Evolutionary conservation across 73 alveolate species (phyloP), one percentile per base, ranked within the genome.

Genomic region (Paramecium tetraurelia): DNA sequence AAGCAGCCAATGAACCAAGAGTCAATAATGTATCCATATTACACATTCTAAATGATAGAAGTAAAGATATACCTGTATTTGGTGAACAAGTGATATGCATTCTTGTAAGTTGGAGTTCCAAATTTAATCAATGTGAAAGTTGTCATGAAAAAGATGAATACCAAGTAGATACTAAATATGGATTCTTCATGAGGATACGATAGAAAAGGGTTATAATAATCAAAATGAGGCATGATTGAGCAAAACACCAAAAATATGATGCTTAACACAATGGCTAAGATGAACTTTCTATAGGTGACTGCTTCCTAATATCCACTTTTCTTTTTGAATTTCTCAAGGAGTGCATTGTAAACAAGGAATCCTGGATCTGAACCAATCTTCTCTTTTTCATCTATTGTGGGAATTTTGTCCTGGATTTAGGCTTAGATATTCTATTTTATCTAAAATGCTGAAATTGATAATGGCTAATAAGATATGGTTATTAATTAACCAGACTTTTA

Each of bases 1-100:
- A 58, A 4, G 94, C 94, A 46, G 94, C 68, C n/a, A 89, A 40
- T 14, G 94, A 38, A 22, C 94, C 94, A 14, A 89, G 44, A 7
- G 94, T 83, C 22, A 89, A 77, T 10, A 89, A 53, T 14, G 94
- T 89, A 70, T 89, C 94, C 94, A 89, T 89, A 89, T 89, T 89
- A 80, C 44, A 80, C 90, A 80, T 80, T 24, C 75, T 80, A 80
- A 16, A 44, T 41, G 3, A 4, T 24, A 80, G 14, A 7, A 20
- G 24, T 18, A 46, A 29, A 22, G 10, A 22, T 8, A 3, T 59
- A 88, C 86, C 16, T 80, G 21, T 80, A 44, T 41, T 44, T 40
- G 35, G 43, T 43, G 18, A 18, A 80, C 9, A 80, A 46, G 16
- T 44, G 18, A 40, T 18, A 40, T 31, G 94, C 86, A 50, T 89